Conservation (phyloP, 2,329 filamentous ascomycete genomes). For the Aureobasidium mangrovei region DNA sequence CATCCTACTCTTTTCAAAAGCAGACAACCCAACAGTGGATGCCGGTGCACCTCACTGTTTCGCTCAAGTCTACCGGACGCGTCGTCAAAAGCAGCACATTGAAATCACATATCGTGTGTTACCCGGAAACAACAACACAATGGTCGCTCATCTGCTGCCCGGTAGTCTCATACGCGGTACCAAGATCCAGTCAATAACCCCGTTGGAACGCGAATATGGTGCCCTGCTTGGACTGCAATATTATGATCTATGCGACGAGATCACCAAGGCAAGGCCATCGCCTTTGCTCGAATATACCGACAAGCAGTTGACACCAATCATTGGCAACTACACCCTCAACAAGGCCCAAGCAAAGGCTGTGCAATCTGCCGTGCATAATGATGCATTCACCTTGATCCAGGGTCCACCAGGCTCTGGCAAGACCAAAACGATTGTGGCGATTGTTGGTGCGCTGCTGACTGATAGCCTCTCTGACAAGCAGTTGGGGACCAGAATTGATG, state of each 20-base stretch:
- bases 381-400: slow-evolving; percentile 94
- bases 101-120: slow-evolving; percentile 83
- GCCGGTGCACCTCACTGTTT: slow-evolving; percentile 68
- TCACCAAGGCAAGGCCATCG: slow-evolving; percentile 80
- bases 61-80: slow-evolving; percentile 71
- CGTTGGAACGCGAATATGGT: slow-evolving; percentile 90
- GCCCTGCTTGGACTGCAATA: slow-evolving; percentile 85
- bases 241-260: slow-evolving; percentile 91
- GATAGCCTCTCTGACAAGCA: slow-evolving; percentile 41
- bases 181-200: slow-evolving; percentile 87
- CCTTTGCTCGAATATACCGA: slow-evolving; percentile 75
- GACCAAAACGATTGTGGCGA: slow-evolving; percentile 94
- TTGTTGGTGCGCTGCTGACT: slow-evolving; percentile 79
- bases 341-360: slow-evolving; percentile 84
- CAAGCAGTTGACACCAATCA: slow-evolving; percentile 58
- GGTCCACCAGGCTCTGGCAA: slow-evolving; percentile 94
- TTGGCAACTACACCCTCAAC: slow-evolving; percentile 76
- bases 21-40: slow-evolving; percentile 58
- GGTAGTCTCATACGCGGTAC: slow-evolving; percentile 62
- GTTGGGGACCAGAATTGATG: slow-evolving; percentile 26
- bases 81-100: slow-evolving; percentile 68
- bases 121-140: slow-evolving; percentile 31
- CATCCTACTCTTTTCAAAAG: slow-evolving; percentile 74
- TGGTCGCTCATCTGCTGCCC: slow-evolving; percentile 47
- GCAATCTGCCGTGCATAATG: slow-evolving; percentile 85